Percentiles rank a stretch among this genome's conserved stretches.
phyloP scores from a whole-genome alignment of 495 filamentous ascomycete genomes.

The Paragyromitra xinjiangensis region DNA sequence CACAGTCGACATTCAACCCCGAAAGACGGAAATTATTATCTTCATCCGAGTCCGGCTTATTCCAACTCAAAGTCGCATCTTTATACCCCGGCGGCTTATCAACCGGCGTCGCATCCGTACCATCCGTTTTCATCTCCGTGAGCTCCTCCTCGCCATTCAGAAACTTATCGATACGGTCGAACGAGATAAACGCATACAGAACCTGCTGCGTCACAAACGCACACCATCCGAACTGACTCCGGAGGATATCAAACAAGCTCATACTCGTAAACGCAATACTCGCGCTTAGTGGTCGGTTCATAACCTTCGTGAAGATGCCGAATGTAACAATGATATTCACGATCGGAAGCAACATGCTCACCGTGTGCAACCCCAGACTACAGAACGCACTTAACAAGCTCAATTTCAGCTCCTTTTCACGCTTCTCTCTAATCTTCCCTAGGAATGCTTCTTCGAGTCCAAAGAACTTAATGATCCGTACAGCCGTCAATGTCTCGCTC shows the following conservation, averaged over 20 bases:
- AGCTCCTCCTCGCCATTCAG: constrained; percentile 55
- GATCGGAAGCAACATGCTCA: constrained; percentile 47
- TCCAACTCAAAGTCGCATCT: constrained; percentile 53
- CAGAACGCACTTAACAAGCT: constrained; percentile 37
- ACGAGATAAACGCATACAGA: constrained; percentile 52
- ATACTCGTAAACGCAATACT: constrained; percentile 57
- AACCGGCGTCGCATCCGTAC: background rate
- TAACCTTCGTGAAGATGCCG: constrained; percentile 54
- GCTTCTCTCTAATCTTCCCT: constrained; percentile 50
- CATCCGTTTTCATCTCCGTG: constrained; percentile 11
- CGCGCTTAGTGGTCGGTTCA: constrained; percentile 52
- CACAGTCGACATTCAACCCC: constrained; percentile 63
- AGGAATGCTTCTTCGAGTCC: constrained; percentile 55
- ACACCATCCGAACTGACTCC: constrained; percentile 52
- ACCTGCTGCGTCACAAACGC: constrained; percentile 50
- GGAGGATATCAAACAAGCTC: constrained; percentile 55
- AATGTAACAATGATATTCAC: constrained; percentile 56
- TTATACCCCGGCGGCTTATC: constrained; percentile 41
- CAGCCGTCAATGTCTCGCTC: constrained; percentile 51
- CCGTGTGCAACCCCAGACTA: constrained; percentile 36
- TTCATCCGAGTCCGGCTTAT: constrained; percentile 48
- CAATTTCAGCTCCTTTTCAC: constrained; percentile 50
- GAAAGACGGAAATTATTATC: constrained; percentile 62
- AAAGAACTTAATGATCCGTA: constrained; percentile 57
- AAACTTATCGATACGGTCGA: constrained; percentile 56